Base-by-base conservation (phyloP, 305 asterid species). In the Fraxinus platypoda region DNA sequence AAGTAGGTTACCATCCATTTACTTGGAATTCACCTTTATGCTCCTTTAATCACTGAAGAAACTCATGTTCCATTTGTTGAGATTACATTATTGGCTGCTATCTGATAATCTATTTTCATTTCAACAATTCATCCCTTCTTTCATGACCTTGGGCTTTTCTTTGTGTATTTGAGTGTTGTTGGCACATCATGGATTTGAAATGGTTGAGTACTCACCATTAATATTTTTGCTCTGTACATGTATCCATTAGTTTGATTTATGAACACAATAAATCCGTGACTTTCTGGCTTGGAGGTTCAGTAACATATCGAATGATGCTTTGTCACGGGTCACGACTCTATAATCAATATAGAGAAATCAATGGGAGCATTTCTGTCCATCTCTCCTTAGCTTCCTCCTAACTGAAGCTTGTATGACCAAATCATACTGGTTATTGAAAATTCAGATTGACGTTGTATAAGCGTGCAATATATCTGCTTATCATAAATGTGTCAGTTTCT, bases 1-100 rank as follows among this genome's bases (percentile, higher is more conserved):
- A 95, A 97, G 99, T 94, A 79, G 25, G 74, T 74, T 84, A 12
- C 81, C 28, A 28, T 80, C 83, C 78, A 19, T 86, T 82, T 74
- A 70, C 62, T 35, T 28, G 64, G 74, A 74, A 75, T 66, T 75
- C 59, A 7, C 26, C n/a, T 26, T 76, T 70, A 72, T 34, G 15
- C 75, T 76, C 46, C 59, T 62, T 59, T 3, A 72, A 33, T 66
- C 41, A 43, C 64, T 74, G 76, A 41, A 15, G 81, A 77, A 81
- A 38, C 68, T 70, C 17, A 21, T 77, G 8, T 41, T 68, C 35
- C 49, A 28, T 52, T 77, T 75, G 6, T 30, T 19, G 38, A 72
- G 46, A n/a, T 34, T 72, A n/a, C 46, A 72, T 72, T n/a, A 19
- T 33, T 72, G 74, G 38, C 43, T 46, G 66, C 43, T 78, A 75